These are phyloP conservation scores for Selaginella tamariscina DNA, from an alignment of 75 land plant species.

Conservation along the genomic window DNA sequence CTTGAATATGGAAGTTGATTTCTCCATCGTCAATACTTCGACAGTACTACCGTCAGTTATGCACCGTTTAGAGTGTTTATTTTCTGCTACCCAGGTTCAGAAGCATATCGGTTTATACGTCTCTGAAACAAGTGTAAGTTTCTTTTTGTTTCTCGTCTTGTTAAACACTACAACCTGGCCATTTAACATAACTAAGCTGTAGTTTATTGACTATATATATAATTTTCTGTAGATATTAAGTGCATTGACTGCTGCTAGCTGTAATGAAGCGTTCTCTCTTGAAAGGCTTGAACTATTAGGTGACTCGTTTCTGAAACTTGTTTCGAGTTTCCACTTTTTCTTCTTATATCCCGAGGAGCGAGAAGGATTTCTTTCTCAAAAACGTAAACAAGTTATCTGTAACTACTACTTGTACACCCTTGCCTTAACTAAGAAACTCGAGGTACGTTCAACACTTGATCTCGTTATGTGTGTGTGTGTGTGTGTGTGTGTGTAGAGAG, in stretches of 20 bases:
- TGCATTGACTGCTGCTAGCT: neutral
- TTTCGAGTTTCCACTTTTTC: neutral
- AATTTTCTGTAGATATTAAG: neutral
- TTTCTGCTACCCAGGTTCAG: constrained; percentile 71
- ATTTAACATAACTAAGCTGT: neutral
- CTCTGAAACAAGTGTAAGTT: constrained; percentile 40
- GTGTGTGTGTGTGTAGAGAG: too few relatives aligned
- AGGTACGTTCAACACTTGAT: constrained; percentile 4
- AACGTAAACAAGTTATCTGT: neutral
- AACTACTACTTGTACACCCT: neutral
- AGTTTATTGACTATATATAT: too few relatives aligned
- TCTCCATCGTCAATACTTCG: constrained; percentile 53
- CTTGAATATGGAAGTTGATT: constrained; percentile 51
- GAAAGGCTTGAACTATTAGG: constrained; percentile 12
- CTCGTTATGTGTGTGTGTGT: too few relatives aligned
- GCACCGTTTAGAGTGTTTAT: constrained; percentile 75
- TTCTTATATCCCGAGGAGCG: neutral
- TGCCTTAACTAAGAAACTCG: neutral
- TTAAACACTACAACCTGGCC: neutral
- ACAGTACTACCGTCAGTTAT: constrained; percentile 82
- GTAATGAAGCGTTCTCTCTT: constrained; percentile 3
- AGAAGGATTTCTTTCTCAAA: neutral
- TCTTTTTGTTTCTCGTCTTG: neutral
- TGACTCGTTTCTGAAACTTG: constrained; percentile 6
- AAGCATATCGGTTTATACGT: constrained; percentile 38